Conservation (phyloP, 2,329 filamentous ascomycete species). For the Graphiopsis chlorocephala region DNA sequence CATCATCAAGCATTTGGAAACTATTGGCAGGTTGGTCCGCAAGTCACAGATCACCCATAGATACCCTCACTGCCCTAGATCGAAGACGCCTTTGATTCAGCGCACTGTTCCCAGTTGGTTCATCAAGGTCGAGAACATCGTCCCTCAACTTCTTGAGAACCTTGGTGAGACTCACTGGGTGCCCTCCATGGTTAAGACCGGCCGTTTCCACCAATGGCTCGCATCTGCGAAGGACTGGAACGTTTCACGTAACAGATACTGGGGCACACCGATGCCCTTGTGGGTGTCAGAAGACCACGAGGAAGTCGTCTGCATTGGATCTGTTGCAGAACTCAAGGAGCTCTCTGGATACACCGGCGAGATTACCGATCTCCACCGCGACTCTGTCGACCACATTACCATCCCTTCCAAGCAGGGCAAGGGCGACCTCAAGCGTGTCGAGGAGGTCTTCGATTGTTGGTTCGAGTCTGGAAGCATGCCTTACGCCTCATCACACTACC, state of each 20-base stretch:
- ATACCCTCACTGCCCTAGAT: slow-evolving; percentile 90
- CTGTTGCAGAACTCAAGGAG: slow-evolving; percentile 76
- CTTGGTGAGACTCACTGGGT: slow-evolving; percentile 92
- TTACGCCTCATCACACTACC: slow-evolving; percentile 86
- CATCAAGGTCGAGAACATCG: slow-evolving; percentile 77
- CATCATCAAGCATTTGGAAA: slow-evolving; percentile 86
- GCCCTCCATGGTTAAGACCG: slow-evolving; percentile 84
- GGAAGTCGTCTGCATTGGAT: slow-evolving; percentile 83
- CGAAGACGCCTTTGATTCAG: slow-evolving; percentile 93
- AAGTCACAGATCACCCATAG: slow-evolving; percentile 88
- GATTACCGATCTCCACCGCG: slow-evolving; percentile 81
- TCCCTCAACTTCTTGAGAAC: slow-evolving; percentile 85
- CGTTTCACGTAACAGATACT: slow-evolving; percentile 88
- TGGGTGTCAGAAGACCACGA: slow-evolving; percentile 90
- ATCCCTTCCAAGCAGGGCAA: slow-evolving; percentile 89
- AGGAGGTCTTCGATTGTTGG: slow-evolving; percentile 96
- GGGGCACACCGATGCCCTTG: slow-evolving; percentile 88
- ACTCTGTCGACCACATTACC: slow-evolving; percentile 90
- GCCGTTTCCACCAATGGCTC: slow-evolving; percentile 89
- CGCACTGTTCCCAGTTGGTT: slow-evolving; percentile 93
- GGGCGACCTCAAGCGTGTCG: slow-evolving; percentile 73
- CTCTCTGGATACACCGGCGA: slow-evolving; percentile 84
- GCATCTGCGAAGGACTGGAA: slow-evolving; percentile 92
- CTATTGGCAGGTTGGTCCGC: slow-evolving; percentile 70
- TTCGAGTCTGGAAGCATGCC: slow-evolving; percentile 97